Evolutionary conservation across 106 monocot species (phyloP), one percentile per base, ranked within the genome.

Genomic region (Posidonia australis): DNA sequence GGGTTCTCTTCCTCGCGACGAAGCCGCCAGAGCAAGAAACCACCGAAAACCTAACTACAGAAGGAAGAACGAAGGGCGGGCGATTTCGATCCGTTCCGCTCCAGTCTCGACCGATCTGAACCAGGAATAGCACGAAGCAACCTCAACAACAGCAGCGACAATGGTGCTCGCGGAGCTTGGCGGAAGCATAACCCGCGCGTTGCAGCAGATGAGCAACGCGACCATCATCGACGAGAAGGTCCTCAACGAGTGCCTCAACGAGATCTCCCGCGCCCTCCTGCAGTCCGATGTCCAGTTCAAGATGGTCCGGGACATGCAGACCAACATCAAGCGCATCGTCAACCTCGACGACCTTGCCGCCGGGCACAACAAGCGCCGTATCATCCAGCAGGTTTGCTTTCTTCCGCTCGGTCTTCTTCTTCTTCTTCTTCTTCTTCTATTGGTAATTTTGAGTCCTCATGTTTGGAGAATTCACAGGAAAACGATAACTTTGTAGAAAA

Each of bases 201-300:
- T 98, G 77, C 90, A 87, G 82, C 87, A 87, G 80, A 98, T 98
- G 96, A 98, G 90, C 90, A 98, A 98, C 83, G 96, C 96, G 45
- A 90, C 90, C 17, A 80, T 91, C 55, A 91, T 98, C 58, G 96
- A 99, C 51, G 98, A 99, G 81, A 91, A 88, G 77, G 91, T 99
- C 27, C 71, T 99, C 44, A 85, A 74, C 76, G 98, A 99, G 30
- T 91, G 90, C 83, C 81, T 99, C 48, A 99, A 91, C 79, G 98
- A 91, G 83, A 88, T 99, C 73, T 83, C 98, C 13, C 84, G 98
- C 25, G 98, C 91, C 25, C 79, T 99, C 19, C 77, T 99, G 6
- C 88, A 88, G 62, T 54, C 98, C 28, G 98, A 91, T 49, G 87
- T 91, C 18, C 87, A 99, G 71, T 99, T 91, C 71, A 83, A 85